These are phyloP conservation scores for Huntiella abstrusa DNA, from an alignment of 2,329 filamentous ascomycete genomes.

Conservation along the genomic window DNA sequence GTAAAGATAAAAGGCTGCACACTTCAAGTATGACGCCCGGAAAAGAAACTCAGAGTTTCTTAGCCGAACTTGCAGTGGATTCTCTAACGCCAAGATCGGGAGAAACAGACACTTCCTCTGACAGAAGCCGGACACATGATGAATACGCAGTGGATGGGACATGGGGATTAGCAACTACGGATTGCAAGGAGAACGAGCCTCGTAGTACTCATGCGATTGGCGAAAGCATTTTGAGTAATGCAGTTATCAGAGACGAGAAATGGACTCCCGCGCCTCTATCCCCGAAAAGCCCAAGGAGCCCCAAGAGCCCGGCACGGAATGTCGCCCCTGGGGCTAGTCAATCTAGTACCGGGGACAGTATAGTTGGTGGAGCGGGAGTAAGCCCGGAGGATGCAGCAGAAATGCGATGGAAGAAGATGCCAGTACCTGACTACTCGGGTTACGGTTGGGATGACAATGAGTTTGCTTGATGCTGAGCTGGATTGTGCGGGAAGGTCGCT, in stretches of 20 bases:
- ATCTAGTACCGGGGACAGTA: neutral
- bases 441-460: constrained; percentile 7
- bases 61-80: too few relatives aligned
- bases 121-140: neutral
- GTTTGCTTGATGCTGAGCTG: neutral
- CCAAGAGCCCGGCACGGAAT: neutral
- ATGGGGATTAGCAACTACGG: neutral
- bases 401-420: constrained; percentile 3
- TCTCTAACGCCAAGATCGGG: too few relatives aligned
- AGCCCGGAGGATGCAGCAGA: neutral
- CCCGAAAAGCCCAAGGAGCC: neutral
- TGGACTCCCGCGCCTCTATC: neutral
- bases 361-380: neutral
- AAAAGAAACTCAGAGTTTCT: too few relatives aligned
- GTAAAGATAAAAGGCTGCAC: too few relatives aligned
- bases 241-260: neutral
- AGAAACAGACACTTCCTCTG: too few relatives aligned
- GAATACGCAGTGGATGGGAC: neutral
- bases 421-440: constrained; percentile 5
- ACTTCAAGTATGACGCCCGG: too few relatives aligned
- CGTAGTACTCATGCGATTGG: too few relatives aligned
- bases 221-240: too few relatives aligned
- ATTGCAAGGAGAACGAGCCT: neutral
- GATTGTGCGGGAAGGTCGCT: neutral
- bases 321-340: neutral